phyloP scores from a whole-genome alignment of 805 yeast species.

The Jamesozyma rosinii region DNA sequence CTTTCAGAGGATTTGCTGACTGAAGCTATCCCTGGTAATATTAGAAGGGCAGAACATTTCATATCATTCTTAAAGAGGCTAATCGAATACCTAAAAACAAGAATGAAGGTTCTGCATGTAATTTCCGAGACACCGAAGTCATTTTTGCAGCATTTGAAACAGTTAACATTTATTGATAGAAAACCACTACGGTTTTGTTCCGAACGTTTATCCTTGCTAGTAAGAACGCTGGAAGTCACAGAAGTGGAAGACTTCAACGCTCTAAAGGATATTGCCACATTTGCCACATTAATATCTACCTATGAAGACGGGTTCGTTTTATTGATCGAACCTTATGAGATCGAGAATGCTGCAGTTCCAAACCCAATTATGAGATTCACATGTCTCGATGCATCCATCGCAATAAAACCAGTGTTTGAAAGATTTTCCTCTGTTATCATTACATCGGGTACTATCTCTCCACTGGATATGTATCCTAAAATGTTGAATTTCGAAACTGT shows the following conservation, averaged over 20 bases:
- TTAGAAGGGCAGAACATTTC: slow-evolving; percentile 93
- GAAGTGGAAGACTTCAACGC: slow-evolving; percentile 91
- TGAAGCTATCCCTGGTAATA: slow-evolving; percentile 96
- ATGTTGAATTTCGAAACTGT: slow-evolving; percentile 93
- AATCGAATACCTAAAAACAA: slow-evolving; percentile 86
- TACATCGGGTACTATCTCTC: slow-evolving; percentile 96
- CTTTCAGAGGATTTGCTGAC: slow-evolving; percentile 74
- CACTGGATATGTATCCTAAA: slow-evolving; percentile 96
- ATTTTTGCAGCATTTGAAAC: slow-evolving; percentile 85
- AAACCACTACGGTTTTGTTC: slow-evolving; percentile 90
- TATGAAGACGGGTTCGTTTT: slow-evolving; percentile 88
- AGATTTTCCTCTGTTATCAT: slow-evolving; percentile 85
- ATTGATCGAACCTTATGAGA: slow-evolving; percentile 91
- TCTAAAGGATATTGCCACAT: slow-evolving; percentile 88
- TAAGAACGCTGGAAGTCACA: slow-evolving; percentile 76
- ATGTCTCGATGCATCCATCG: slow-evolving; percentile 94
- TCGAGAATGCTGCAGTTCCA: slow-evolving; percentile 91
- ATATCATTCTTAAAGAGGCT: slow-evolving; percentile 86
- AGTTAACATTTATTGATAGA: slow-evolving; percentile 81
- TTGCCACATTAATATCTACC: slow-evolving; percentile 91
- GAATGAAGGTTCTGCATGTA: slow-evolving; percentile 96
- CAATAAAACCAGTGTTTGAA: slow-evolving; percentile 94
- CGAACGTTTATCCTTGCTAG: slow-evolving; percentile 79
- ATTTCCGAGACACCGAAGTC: slow-evolving; percentile 96
- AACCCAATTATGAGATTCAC: slow-evolving; percentile 90